A percentile compares a stretch with the other conserved stretches of the same genome.
phyloP scores from a whole-genome alignment of 495 filamentous ascomycete genomes.

The Acidomyces sp. region DNA sequence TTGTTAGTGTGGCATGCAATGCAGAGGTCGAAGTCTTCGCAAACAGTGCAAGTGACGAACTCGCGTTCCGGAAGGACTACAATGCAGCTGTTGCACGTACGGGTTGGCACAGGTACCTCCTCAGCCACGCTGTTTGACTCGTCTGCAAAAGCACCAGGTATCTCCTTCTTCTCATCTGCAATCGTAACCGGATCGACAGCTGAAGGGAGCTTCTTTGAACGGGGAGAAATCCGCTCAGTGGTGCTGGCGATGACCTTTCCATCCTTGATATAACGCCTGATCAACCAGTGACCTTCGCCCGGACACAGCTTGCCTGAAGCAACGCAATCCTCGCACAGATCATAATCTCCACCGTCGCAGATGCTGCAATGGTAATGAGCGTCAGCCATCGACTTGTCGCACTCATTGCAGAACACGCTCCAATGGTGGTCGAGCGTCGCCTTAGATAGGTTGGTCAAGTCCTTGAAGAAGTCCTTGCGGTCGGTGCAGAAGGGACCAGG shows the following conservation, averaged over 20 bases:
- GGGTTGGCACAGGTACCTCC: slow-evolving; percentile 35
- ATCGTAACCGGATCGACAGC: slow-evolving; percentile 10
- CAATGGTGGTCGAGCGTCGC: slow-evolving; percentile 30
- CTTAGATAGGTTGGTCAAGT: slow-evolving; percentile 27
- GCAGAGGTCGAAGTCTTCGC: slow-evolving; percentile 89
- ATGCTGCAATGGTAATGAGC: slow-evolving; percentile 88
- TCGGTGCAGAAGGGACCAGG: slow-evolving; percentile 23
- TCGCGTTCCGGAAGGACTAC: slow-evolving; percentile 58
- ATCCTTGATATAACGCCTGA: slow-evolving; percentile 70
- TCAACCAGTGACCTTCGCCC: slow-evolving; percentile 74
- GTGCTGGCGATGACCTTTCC: slow-evolving; percentile 72
- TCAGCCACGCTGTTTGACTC: slow-evolving; percentile 27
- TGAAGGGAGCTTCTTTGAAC: slow-evolving; percentile 29
- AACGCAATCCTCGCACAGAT: slow-evolving; percentile 76
- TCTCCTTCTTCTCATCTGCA: slow-evolving; percentile 25
- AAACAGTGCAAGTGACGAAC: slow-evolving; percentile 74
- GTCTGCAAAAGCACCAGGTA: slow-evolving; percentile 33
- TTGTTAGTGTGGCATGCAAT: slow-evolving; percentile 58
- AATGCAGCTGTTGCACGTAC: slow-evolving; percentile 89
- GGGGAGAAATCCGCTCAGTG: slow-evolving; percentile 64
- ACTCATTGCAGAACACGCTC: slow-evolving; percentile 87
- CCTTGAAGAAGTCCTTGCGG: slow-evolving; percentile 28
- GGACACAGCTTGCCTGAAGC: slow-evolving; percentile 61
- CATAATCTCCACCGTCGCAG: slow-evolving; percentile 88
- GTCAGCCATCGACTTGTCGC: slow-evolving; percentile 59